A percentile compares a stretch with the other conserved stretches of the same genome.
These are phyloP conservation scores for Botryotinia globosa DNA, from an alignment of 2,329 filamentous ascomycete genomes.

Conservation along the genomic window DNA sequence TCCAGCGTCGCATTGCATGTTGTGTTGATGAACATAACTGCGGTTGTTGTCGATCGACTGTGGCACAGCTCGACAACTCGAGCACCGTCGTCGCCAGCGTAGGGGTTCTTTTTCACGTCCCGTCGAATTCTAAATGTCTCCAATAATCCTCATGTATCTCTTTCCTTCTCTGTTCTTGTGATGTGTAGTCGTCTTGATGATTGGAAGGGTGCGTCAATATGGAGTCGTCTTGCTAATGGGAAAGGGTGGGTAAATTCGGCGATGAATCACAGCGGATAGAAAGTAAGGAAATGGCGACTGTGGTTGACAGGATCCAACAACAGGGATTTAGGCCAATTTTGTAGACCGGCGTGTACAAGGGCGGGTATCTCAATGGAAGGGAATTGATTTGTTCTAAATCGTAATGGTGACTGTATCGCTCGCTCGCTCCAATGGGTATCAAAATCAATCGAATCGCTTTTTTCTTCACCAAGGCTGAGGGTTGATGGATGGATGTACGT, in stretches of 20 bases:
- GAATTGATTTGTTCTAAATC: not conserved
- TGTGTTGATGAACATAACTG: slow-evolving; percentile 19
- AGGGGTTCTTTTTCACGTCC: not conserved
- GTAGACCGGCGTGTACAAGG: not conserved
- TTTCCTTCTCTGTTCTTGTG: not conserved
- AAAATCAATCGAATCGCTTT: slow-evolving; percentile 1
- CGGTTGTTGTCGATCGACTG: slow-evolving; percentile 13
- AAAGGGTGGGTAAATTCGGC: not conserved
- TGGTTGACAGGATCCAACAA: not conserved
- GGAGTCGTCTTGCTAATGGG: not conserved
- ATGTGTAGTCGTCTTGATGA: not conserved
- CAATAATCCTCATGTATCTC: not conserved
- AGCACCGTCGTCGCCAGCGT: slow-evolving; percentile 12
- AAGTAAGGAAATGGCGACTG: slow-evolving; percentile 3
- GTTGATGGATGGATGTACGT: not conserved
- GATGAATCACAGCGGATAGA: not conserved
- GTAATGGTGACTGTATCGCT: slow-evolving; percentile 8
- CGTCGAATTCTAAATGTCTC: not conserved
- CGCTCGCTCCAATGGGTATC: slow-evolving; percentile 17
- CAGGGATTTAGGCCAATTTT: not conserved
- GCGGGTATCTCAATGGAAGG: slow-evolving; percentile 13
- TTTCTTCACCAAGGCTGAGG: not conserved
- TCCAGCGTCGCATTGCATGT: slow-evolving; percentile 41
- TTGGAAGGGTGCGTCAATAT: not conserved
- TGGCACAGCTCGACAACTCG: slow-evolving; percentile 14